phyloP scores from a whole-genome alignment of 139 green algal genomes.

The Chlamydomonas incerta region DNA sequence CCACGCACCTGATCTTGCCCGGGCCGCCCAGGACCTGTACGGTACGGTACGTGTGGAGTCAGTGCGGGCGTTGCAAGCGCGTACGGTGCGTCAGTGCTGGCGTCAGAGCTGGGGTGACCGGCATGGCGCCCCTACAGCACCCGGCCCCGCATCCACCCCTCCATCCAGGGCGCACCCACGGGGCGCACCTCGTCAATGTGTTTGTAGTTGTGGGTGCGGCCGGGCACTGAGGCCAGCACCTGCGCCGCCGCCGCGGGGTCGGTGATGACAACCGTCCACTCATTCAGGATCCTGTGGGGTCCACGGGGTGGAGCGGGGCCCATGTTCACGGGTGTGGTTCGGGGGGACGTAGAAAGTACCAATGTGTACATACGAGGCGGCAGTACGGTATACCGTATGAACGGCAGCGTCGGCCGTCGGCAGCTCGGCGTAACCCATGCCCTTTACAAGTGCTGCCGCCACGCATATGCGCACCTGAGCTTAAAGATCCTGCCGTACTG shows the following conservation, averaged over 20 bases:
- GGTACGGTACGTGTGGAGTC: too few species aligned
- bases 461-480: not conserved
- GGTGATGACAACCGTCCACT: constrained; percentile 3
- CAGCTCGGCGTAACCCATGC: too few species aligned
- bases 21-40: constrained; percentile 23
- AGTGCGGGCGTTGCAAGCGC: not conserved
- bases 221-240: constrained; percentile 2
- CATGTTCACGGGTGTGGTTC: too few species aligned
- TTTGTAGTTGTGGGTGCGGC: constrained; percentile 19
- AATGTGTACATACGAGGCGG: too few species aligned
- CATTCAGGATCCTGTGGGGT: not conserved
- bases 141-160: not conserved
- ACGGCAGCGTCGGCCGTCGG: not conserved
- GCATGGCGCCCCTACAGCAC: not conserved
- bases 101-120: too few species aligned
- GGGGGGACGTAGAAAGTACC: too few species aligned
- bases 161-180: too few species aligned
- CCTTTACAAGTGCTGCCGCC: too few species aligned
- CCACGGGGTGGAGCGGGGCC: too few species aligned
- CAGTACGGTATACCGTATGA: too few species aligned
- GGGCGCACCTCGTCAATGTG: constrained; percentile 6
- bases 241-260: constrained; percentile 1
- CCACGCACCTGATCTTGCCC: not conserved
- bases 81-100: too few species aligned
- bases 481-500: not conserved